Conservation (phyloP, 768 basidiomycete species). For the Leccinellum albellum region DNA sequence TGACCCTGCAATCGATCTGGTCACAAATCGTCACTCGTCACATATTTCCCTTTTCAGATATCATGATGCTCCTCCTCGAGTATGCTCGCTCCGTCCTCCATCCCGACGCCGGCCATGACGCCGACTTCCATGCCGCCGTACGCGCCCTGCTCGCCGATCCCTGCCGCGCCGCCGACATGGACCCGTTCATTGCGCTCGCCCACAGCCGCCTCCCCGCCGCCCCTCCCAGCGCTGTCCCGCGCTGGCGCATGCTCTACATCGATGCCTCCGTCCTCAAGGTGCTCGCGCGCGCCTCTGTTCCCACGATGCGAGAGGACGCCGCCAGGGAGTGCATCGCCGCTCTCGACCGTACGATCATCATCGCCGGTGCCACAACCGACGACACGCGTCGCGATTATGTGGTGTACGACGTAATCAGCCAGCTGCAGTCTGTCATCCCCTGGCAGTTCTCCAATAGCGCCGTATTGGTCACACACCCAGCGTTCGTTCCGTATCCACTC, state of each 20-base stretch:
- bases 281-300: constrained; percentile 34
- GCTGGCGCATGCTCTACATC: constrained; percentile 73
- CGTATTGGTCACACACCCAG: constrained; percentile 4
- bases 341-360: constrained; percentile 58
- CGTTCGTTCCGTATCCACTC: not conserved
- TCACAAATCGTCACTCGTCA: constrained; percentile 32
- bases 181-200: constrained; percentile 44
- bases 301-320: constrained; percentile 13
- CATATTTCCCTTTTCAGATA: constrained; percentile 4
- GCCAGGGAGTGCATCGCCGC: constrained; percentile 45
- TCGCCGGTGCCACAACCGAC: constrained; percentile 51
- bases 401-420: constrained; percentile 57
- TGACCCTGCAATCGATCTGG: constrained; percentile 38
- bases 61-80: not conserved
- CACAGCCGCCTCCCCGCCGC: constrained; percentile 47
- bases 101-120: not conserved
- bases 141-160: constrained; percentile 1
- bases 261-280: constrained; percentile 64
- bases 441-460: constrained; percentile 2
- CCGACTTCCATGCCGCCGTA: constrained; percentile 10
- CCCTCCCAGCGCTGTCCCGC: constrained; percentile 28
- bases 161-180: constrained; percentile 8
- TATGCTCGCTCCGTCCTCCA: constrained; percentile 17
- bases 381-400: constrained; percentile 47
- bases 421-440: constrained; percentile 47